Base-by-base conservation (phyloP, 1,284 basidiomycete species). In the Ganoderma sinense region DNA sequence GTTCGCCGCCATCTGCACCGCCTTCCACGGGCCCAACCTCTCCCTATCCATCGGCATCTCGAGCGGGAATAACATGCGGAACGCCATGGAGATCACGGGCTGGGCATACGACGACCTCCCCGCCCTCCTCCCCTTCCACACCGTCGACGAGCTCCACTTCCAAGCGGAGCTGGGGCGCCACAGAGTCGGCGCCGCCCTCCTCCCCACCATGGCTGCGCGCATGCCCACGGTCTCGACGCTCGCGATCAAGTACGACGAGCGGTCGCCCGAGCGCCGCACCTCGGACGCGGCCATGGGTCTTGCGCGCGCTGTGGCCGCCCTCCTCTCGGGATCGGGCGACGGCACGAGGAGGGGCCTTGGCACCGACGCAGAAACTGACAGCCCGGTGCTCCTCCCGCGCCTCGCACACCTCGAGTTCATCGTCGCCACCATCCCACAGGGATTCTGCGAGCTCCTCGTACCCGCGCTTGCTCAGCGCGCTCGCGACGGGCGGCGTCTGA, bases 181-280 rank as follows among this genome's bases (percentile, higher is more conserved):
- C 36, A 36, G 36, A 1, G n/a, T n/a, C 45, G 20, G n/a, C n/a
- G 45, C 7, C n/a, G 8, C 7, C 48, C n/a, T 55, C 26, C 51
- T 55, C 20, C 51, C 26, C 13, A 26, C 16, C 26, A 26, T 55
- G 26, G 51, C 51, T 5, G 26, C 31, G 20, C 18, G 16, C 55
- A 58, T 58, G 55, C 55, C 55, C 55, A 10, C 10, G 31, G 55
- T 58, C 55, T 58, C 55, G 29, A 58, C 18, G 56, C 18, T 59
- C 56, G n/a, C 39, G 18, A 14, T 59, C 56, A 59, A 39, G 33
- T 20, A 59, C 33, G 20, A 36, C 36, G 36, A 36, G 36, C 36
- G 36, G 33, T 7, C 6, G 8, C 5, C 5, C 29, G 56, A 59
- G 33, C 33, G 10, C 3, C 10, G 11, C 56, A 33, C 20, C 7